Evolutionary conservation across 768 basidiomycete genomes (phyloP).

Genomic region (Tricholoma furcatifolium): DNA sequence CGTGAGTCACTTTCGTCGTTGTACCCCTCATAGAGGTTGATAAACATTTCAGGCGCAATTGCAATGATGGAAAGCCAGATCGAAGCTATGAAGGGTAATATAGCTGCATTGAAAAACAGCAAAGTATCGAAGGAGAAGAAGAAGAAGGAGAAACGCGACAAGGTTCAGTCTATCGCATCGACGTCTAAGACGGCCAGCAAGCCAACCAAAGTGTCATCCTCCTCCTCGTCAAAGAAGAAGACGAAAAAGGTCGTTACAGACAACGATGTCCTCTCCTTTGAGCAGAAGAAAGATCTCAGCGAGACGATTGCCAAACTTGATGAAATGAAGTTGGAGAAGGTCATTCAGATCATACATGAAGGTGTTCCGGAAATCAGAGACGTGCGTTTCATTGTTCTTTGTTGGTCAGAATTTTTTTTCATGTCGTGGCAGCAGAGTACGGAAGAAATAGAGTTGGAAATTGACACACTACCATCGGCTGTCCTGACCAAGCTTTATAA

Average conservation of each 20-base stretch:
- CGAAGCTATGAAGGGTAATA: constrained; percentile 69
- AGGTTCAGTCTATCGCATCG: constrained; percentile 51
- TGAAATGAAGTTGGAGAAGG: constrained; percentile 79
- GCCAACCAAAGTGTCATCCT: constrained; percentile 38
- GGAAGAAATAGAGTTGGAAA: constrained; percentile 98
- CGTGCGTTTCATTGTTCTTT: constrained; percentile 48
- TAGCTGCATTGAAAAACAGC: constrained; percentile 58
- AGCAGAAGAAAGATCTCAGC: constrained; percentile 98
- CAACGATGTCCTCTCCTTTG: constrained; percentile 85
- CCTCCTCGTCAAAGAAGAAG: constrained; percentile 50
- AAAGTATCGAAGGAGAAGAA: constrained; percentile 65
- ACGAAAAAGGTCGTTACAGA: constrained; percentile 67
- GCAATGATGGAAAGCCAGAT: constrained; percentile 80
- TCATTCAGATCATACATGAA: constrained; percentile 93
- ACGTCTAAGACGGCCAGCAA: constrained; percentile 61
- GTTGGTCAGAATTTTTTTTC: constrained; percentile 12
- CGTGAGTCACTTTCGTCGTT: constrained; percentile 45
- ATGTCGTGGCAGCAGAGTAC: constrained; percentile 59
- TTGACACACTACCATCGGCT: constrained; percentile 82
- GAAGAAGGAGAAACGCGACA: constrained; percentile 63
- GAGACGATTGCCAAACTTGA: constrained; percentile 90
- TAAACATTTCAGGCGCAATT: constrained; percentile 55
- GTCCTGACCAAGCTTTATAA: constrained; percentile 95
- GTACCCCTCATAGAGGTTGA: constrained; percentile 17
- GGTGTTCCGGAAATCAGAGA: constrained; percentile 92